Evolutionary conservation across 108 stramenopile species (phyloP).

Genomic region (Cyclotella sp.): DNA sequence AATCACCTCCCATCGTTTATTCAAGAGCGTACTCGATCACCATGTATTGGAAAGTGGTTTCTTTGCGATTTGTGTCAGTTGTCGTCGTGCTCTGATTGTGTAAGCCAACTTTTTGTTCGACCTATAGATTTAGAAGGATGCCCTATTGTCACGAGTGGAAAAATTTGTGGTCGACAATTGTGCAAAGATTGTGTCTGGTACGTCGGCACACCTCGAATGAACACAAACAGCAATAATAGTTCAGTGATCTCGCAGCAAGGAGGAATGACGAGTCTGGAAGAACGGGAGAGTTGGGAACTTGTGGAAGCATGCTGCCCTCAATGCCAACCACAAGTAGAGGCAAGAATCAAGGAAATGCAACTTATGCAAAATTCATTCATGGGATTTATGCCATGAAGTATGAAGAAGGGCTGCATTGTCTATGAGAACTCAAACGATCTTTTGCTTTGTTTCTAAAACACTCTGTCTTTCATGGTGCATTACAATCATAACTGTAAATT

Average conservation of each 20-base stretch:
- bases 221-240: background rate
- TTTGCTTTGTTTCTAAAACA: too few relatives aligned
- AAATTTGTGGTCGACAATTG: constrained; percentile 8
- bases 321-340: background rate
- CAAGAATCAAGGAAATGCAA: constrained; percentile 12
- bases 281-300: constrained; percentile 9
- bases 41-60: constrained; percentile 20
- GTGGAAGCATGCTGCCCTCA: constrained; percentile 16
- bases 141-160: constrained; percentile 15
- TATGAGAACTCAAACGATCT: too few relatives aligned
- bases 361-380: constrained; percentile 18
- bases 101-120: constrained; percentile 22
- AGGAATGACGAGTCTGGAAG: background rate
- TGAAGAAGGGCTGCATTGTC: too few relatives aligned
- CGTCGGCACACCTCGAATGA: constrained; percentile 4
- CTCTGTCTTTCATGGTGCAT: too few relatives aligned
- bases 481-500: too few relatives aligned
- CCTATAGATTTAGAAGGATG: background rate
- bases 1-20: constrained; percentile 14
- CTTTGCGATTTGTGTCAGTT: constrained; percentile 41
- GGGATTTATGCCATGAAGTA: constrained; percentile 22
- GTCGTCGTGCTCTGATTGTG: constrained; percentile 37
- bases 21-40: background rate
- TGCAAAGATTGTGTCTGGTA: constrained; percentile 20
- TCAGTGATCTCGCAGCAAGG: background rate